Conservation (phyloP, 208 protist species). For the Plasmodiophora brassicae region DNA sequence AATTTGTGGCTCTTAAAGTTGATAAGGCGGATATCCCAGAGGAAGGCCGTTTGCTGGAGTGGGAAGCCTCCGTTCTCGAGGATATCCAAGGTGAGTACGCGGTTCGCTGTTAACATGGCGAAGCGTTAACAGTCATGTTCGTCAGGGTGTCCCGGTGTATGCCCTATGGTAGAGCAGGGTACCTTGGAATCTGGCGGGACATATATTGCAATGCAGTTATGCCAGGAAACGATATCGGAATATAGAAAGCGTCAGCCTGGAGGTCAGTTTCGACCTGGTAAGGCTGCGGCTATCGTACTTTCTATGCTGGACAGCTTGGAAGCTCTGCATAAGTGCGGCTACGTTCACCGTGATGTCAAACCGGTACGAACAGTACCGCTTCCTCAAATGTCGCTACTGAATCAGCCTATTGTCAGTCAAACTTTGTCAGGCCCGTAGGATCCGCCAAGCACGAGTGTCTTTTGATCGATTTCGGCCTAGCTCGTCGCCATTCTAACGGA, state of each 20-base stretch:
- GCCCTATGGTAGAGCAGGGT: not conserved
- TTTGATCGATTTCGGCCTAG: constrained; percentile 6
- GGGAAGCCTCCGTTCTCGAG: not conserved
- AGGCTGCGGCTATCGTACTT: not conserved
- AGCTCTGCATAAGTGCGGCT: not conserved
- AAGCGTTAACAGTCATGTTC: not conserved
- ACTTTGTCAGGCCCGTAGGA: not conserved
- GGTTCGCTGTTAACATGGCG: not conserved
- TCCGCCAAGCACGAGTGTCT: not conserved
- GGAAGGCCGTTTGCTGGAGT: not conserved
- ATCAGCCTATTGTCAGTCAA: not conserved
- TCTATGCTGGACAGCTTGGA: constrained; percentile 18
- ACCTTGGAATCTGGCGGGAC: not conserved
- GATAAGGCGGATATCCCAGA: not conserved
- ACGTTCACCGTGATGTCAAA: constrained; percentile 23
- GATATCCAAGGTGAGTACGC: not conserved
- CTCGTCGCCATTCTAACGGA: not conserved
- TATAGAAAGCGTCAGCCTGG: constrained; percentile 8
- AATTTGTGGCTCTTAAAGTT: not conserved
- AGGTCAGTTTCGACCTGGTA: not conserved
- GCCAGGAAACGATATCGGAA: not conserved
- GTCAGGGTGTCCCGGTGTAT: not conserved
- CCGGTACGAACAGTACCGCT: not conserved
- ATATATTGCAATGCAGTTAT: constrained; percentile 16
- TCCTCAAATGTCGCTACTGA: not conserved